Evolutionary conservation across 805 yeast species (phyloP).

Genomic region (Candida succiphila): DNA sequence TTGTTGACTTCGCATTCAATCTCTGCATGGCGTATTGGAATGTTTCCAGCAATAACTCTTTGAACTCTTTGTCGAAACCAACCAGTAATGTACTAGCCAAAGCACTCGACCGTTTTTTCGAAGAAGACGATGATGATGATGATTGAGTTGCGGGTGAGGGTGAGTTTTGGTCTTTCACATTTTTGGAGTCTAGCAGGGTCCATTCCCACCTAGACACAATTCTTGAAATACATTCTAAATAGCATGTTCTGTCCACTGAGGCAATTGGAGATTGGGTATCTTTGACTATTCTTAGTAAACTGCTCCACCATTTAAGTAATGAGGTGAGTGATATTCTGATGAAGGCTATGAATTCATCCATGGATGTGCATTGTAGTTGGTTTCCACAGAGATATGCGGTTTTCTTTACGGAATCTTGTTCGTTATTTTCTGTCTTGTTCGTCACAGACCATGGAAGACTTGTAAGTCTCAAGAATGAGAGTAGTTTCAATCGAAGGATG

Average conservation of each 20-base stretch:
- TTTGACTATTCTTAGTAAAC: conserved; percentile 24
- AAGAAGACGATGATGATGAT: too few species aligned
- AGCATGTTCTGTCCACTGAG: conserved; percentile 39
- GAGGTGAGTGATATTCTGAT: conserved; percentile 4
- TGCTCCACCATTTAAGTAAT: conserved; percentile 44
- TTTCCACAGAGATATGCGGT: too few species aligned
- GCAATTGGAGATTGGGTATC: conserved; percentile 25
- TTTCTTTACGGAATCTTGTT: too few species aligned
- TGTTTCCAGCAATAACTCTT: conserved; percentile 36
- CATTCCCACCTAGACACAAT: conserved; percentile 39
- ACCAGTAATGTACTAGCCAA: conserved; percentile 8
- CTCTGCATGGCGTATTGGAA: conserved; percentile 40
- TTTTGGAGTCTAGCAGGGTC: too few species aligned
- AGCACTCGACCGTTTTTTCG: conserved; percentile 4
- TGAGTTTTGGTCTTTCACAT: too few species aligned
- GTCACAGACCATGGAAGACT: too few species aligned
- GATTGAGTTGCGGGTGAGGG: too few species aligned
- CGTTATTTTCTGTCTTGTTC: too few species aligned
- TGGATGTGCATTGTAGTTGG: too few species aligned
- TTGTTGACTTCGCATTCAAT: conserved; percentile 37
- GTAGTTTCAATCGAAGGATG: conserved; percentile 33
- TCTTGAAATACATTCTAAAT: conserved; percentile 43
- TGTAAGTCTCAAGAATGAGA: conserved; percentile 30
- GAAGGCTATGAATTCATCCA: too few species aligned
- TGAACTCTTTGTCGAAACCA: conserved; percentile 14